Evolutionary conservation across 805 yeast species (phyloP).

Genomic region (Kodamaea fukazawae): DNA sequence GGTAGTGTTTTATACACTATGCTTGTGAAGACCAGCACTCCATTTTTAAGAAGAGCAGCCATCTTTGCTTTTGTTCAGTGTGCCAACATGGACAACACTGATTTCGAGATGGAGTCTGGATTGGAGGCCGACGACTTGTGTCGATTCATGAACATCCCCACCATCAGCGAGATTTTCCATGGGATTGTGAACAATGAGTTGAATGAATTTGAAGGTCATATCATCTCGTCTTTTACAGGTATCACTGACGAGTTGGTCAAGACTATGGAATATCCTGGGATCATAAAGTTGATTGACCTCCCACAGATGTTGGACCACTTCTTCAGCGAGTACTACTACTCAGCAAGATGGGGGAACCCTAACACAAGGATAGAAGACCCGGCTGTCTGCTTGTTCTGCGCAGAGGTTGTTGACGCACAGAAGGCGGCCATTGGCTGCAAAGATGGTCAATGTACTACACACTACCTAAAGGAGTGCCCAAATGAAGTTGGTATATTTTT

Average conservation of each 20-base stretch:
- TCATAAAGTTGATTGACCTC: slow-evolving; percentile 55
- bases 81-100: slow-evolving; percentile 40
- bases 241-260: slow-evolving; percentile 16
- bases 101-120: slow-evolving; percentile 13
- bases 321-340: slow-evolving; percentile 57
- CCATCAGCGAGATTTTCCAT: slow-evolving; percentile 18
- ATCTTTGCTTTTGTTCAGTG: slow-evolving; percentile 54
- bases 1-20: slow-evolving; percentile 49
- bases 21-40: slow-evolving; percentile 55
- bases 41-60: slow-evolving; percentile 62
- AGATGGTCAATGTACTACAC: slow-evolving; percentile 79
- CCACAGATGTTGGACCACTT: slow-evolving; percentile 68
- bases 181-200: slow-evolving; percentile 3
- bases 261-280: slow-evolving; percentile 61
- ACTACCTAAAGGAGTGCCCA: slow-evolving; percentile 59
- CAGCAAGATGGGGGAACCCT: slow-evolving; percentile 40
- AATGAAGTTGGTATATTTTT: slow-evolving; percentile 69
- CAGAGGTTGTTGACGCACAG: slow-evolving; percentile 65
- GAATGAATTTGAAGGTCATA: slow-evolving; percentile 3
- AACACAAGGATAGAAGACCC: slow-evolving; percentile 56
- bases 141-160: slow-evolving; percentile 47
- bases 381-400: slow-evolving; percentile 85
- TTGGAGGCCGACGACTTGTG: slow-evolving; percentile 58
- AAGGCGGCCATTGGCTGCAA: slow-evolving; percentile 50
- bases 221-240: slow-evolving; percentile 10